Percentiles rank a stretch among this genome's conserved stretches.
phyloP scores from a whole-genome alignment of 257 asterid species.

The Primulina eburnea region DNA sequence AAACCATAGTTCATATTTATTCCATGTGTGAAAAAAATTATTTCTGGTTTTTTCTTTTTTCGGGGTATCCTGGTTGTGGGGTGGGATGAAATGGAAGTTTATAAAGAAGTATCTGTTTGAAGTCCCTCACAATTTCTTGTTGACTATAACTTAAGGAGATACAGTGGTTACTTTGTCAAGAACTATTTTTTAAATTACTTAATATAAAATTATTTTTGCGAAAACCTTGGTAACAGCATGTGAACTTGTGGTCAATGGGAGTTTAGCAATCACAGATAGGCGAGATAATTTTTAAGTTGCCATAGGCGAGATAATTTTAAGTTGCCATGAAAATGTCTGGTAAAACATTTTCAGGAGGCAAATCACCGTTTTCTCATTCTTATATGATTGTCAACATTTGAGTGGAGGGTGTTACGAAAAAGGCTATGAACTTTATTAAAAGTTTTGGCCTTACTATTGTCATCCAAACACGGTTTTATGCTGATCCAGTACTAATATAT shows the following conservation, averaged over 20 bases:
- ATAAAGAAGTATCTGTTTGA: slow-evolving; percentile 4
- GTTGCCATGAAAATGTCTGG: too few species aligned
- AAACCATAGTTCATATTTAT: background rate
- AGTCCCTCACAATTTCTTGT: background rate
- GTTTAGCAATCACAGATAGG: too few species aligned
- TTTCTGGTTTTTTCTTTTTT: slow-evolving; percentile 5
- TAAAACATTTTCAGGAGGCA: background rate
- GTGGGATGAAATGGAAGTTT: background rate
- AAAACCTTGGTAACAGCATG: too few species aligned
- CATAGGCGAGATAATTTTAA: too few species aligned
- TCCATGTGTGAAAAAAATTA: slow-evolving; percentile 1
- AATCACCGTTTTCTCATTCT: background rate
- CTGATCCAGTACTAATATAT: slow-evolving; percentile 20
- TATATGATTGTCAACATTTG: background rate
- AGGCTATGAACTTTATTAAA: background rate
- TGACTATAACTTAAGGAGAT: slow-evolving; percentile 12
- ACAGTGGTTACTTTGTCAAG: slow-evolving; percentile 1
- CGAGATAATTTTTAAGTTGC: too few species aligned
- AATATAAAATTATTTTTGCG: too few species aligned
- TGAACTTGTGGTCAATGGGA: too few species aligned
- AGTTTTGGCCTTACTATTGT: slow-evolving; percentile 15
- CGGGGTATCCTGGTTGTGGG: background rate
- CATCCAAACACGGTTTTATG: slow-evolving; percentile 16
- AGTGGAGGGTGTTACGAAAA: background rate
- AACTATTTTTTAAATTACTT: background rate